phyloP scores from a whole-genome alignment of 192 early-diverging fungal genomes.

The Podochytrium sp. region DNA sequence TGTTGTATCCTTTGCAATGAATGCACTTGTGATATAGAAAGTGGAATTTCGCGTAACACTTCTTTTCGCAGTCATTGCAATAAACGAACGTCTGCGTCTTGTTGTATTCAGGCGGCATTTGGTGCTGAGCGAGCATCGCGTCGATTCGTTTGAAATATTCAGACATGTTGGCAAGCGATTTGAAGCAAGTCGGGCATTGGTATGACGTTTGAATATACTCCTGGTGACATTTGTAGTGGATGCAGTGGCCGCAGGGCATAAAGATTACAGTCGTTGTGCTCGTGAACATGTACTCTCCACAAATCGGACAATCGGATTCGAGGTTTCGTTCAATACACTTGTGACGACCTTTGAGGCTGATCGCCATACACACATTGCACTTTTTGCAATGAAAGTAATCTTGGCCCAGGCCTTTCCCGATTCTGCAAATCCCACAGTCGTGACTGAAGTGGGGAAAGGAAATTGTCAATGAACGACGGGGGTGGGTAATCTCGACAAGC shows the following conservation, averaged over 20 bases:
- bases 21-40: slow-evolving; percentile 97
- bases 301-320: slow-evolving; percentile 94
- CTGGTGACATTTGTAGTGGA: slow-evolving; percentile 86
- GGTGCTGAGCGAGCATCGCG: slow-evolving; percentile 72
- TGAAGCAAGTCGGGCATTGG: slow-evolving; percentile 94
- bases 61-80: slow-evolving; percentile 96
- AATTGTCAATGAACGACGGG: background rate
- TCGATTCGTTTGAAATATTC: slow-evolving; percentile 86
- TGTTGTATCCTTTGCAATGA: slow-evolving; percentile 89
- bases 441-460: slow-evolving; percentile 42
- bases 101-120: slow-evolving; percentile 91
- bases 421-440: slow-evolving; percentile 91
- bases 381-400: slow-evolving; percentile 93
- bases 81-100: slow-evolving; percentile 74
- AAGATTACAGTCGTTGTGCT: slow-evolving; percentile 80
- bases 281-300: slow-evolving; percentile 94
- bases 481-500: too few relatives aligned
- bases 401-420: slow-evolving; percentile 77
- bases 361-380: slow-evolving; percentile 91
- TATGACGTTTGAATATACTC: slow-evolving; percentile 88
- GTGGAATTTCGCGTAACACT: slow-evolving; percentile 84
- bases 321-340: slow-evolving; percentile 91
- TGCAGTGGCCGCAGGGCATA: slow-evolving; percentile 92
- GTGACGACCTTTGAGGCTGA: slow-evolving; percentile 75
- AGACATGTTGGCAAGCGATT: slow-evolving; percentile 85